Evolutionary conservation across 306 rosid genomes (phyloP).

Genomic region (Comarum palustre): DNA sequence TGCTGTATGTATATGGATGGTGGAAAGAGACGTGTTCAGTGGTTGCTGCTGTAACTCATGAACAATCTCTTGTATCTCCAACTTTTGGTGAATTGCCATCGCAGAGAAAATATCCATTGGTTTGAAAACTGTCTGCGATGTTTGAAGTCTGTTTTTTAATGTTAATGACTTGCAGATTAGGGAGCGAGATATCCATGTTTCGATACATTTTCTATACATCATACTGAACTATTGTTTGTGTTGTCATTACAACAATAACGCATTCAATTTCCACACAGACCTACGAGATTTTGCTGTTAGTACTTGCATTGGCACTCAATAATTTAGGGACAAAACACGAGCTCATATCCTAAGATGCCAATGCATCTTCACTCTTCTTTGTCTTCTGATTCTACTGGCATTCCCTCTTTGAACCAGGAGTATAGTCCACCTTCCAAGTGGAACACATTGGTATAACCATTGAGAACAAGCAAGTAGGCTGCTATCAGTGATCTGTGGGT

Average conservation of each 20-base stretch:
- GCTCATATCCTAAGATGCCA: constrained; percentile 9
- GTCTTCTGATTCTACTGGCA: constrained; percentile 54
- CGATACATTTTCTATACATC: neutral
- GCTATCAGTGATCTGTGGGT: constrained; percentile 86
- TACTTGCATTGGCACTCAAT: constrained; percentile 6
- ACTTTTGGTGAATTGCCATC: constrained; percentile 19
- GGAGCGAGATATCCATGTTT: neutral
- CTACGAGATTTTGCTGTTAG: constrained; percentile 31
- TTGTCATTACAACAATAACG: constrained; percentile 20
- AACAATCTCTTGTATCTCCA: constrained; percentile 15
- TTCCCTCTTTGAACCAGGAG: constrained; percentile 69
- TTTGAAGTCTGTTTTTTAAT: constrained; percentile 25
- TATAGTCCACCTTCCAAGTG: constrained; percentile 95
- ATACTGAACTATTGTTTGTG: neutral
- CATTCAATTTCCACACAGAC: constrained; percentile 23
- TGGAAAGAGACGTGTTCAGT: constrained; percentile 18
- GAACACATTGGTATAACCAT: constrained; percentile 79
- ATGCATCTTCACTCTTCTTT: constrained; percentile 13
- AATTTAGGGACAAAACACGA: constrained; percentile 48
- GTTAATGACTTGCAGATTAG: neutral
- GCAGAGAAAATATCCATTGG: constrained; percentile 26
- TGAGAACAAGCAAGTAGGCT: constrained; percentile 87
- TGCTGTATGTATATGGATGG: constrained; percentile 41
- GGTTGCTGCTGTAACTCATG: constrained; percentile 15
- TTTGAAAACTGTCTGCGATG: constrained; percentile 12